Evolutionary conservation across 2,329 filamentous ascomycete genomes (phyloP), one percentile per base, ranked within the genome.

Genomic region (Parastagonospora nodorum): DNA sequence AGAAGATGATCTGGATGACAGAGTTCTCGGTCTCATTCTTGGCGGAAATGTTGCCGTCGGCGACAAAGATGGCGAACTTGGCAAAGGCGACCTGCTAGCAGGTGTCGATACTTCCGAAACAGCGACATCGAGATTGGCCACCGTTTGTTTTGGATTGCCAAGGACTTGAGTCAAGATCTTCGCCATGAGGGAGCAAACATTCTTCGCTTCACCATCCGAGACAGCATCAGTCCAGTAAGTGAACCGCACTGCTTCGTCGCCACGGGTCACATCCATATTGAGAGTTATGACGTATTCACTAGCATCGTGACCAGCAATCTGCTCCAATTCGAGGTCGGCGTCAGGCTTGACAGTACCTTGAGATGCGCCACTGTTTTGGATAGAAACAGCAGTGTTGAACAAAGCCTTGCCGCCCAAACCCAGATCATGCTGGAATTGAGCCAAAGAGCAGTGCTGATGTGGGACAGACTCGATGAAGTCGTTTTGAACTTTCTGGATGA

Each of bases 341-440:
- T 57, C 49, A 14, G 27, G 12, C 8, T 27, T 10, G 4, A 27
- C 12, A 12, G 42, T 31, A 0, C 32, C 51, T 15, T 62, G 55
- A 4, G 51, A 44, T 7, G 53, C 57, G 8, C 51, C 50, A 27
- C 61, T 60, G 11, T 69, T 70, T 33, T 70, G 67, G 4, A 71
- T 57, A 1, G 73, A 68, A 66, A 80, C 27, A 64, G 79, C 77
- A 9, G 77, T 79, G 44, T 80, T 80, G 64, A 80, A 79, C 11
- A 81, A 64, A 2, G 76, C 63, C 33, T 65, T 66, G 10, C 66
- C 66, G 28, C 63, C 63, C 14, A 72, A 53, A 8, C 64, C 63
- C 16, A 80, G 56, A 5, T 74, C 73, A 47, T 80, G 77, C 53
- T 80, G 77, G 40, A 80, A 77, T 53, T 80, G 77, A 9, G 78